Evolutionary conservation across 345 rosid species (phyloP).

Genomic region (Eucalyptus regnans): DNA sequence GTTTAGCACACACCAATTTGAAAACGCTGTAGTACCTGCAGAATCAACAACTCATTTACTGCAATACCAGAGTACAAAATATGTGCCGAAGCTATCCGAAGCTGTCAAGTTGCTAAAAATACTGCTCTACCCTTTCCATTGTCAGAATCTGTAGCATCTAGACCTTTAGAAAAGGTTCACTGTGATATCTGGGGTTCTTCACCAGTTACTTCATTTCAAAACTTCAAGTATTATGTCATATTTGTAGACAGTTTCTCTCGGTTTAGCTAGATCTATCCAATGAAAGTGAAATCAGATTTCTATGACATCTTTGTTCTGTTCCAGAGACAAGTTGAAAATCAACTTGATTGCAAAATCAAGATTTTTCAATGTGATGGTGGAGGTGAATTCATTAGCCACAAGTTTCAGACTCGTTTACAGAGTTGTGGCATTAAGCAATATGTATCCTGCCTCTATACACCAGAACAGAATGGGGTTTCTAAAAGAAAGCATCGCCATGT

Average conservation of each 20-base stretch:
- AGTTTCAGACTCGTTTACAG: not conserved
- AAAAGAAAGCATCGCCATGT: not conserved
- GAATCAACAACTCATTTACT: no score
- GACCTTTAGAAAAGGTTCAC: not conserved
- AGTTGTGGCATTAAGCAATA: not conserved
- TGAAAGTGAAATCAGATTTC: not conserved
- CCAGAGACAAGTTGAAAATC: not conserved
- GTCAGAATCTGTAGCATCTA: not conserved
- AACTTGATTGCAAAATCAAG: not conserved
- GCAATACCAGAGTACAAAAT: no score
- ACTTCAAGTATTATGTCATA: not conserved
- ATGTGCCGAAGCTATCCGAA: no score
- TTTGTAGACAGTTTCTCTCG: not conserved
- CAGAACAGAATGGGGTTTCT: not conserved
- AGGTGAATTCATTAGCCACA: not conserved
- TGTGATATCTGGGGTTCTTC: conserved; percentile 1
- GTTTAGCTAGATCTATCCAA: not conserved
- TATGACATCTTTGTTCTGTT: not conserved
- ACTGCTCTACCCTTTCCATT: not conserved
- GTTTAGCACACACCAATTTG: no score
- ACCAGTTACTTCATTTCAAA: accelerated
- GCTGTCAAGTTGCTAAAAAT: no score
- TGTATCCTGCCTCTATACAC: not conserved
- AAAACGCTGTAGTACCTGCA: accelerated
- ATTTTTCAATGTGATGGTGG: not conserved